Conservation (phyloP, 495 filamentous ascomycete genomes). For the Friedmanniomyces endolithicus region DNA sequence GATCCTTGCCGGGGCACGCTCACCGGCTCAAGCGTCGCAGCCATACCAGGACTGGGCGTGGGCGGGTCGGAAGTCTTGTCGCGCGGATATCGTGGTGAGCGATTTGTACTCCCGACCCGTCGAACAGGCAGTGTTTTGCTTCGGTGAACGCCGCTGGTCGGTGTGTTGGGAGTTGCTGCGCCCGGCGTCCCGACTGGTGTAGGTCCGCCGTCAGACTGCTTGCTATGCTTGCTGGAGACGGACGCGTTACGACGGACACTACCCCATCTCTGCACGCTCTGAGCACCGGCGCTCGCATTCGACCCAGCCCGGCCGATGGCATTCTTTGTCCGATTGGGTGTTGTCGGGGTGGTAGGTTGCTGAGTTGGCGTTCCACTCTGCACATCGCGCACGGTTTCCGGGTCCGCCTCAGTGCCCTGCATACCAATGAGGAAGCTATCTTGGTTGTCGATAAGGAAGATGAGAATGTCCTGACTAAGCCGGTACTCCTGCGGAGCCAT, state of each 20-base stretch:
- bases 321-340: constrained; percentile 39
- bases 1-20: constrained; percentile 4
- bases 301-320: constrained; percentile 65
- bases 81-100: constrained; percentile 38
- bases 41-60: constrained; percentile 22
- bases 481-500: constrained; percentile 91
- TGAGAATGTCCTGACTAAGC: constrained; percentile 90
- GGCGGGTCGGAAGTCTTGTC: constrained; percentile 32
- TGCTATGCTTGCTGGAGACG: constrained; percentile 51
- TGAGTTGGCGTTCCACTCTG: constrained; percentile 51
- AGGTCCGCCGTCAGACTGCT: constrained; percentile 53
- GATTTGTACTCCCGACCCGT: constrained; percentile 59
- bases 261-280: constrained; percentile 69
- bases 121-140: constrained; percentile 88
- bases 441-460: constrained; percentile 96
- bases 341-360: constrained; percentile 39
- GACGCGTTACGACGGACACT: constrained; percentile 77
- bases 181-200: constrained; percentile 61
- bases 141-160: constrained; percentile 57
- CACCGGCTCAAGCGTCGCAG: background rate
- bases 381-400: constrained; percentile 74
- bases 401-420: constrained; percentile 81
- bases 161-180: constrained; percentile 28
- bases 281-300: constrained; percentile 72
- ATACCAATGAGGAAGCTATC: constrained; percentile 65